These are phyloP conservation scores for Cucumis hystrix DNA, from an alignment of 306 rosid species.

Conservation along the genomic window DNA sequence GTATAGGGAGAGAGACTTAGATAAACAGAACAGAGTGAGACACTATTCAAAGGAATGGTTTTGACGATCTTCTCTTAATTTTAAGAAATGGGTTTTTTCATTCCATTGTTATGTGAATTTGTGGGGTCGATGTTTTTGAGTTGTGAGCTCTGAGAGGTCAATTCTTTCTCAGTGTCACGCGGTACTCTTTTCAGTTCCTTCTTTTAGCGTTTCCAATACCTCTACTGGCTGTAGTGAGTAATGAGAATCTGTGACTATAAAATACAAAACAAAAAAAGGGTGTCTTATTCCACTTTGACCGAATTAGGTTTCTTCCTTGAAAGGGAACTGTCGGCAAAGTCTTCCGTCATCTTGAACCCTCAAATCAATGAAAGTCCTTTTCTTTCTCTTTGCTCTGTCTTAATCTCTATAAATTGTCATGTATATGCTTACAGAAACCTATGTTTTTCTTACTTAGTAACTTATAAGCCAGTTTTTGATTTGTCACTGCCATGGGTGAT, in stretches of 20 bases:
- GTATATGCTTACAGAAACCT: neutral
- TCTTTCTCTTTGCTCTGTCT: neutral
- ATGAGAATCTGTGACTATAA: neutral
- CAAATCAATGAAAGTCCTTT: neutral
- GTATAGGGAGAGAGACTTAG: neutral
- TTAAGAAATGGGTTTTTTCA: neutral
- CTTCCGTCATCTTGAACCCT: neutral
- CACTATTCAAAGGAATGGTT: neutral
- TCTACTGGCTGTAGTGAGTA: neutral
- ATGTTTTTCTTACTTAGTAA: neutral
- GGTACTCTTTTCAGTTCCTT: constrained; percentile 57
- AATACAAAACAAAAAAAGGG: neutral
- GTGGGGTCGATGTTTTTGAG: neutral
- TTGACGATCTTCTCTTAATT: neutral
- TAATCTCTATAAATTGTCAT: neutral
- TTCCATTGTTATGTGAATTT: neutral
- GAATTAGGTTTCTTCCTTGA: constrained; percentile 53
- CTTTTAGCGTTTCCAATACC: constrained; percentile 56
- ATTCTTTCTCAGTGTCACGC: constrained; percentile 25
- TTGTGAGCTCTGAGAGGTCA: neutral
- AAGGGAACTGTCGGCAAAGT: constrained; percentile 4
- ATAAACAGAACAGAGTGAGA: neutral
- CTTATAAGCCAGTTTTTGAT: neutral
- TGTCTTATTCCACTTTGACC: neutral
- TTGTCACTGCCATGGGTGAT: neutral